These are phyloP conservation scores for Kandelia obovata DNA, from an alignment of 345 rosid genomes.

Conservation along the genomic window DNA sequence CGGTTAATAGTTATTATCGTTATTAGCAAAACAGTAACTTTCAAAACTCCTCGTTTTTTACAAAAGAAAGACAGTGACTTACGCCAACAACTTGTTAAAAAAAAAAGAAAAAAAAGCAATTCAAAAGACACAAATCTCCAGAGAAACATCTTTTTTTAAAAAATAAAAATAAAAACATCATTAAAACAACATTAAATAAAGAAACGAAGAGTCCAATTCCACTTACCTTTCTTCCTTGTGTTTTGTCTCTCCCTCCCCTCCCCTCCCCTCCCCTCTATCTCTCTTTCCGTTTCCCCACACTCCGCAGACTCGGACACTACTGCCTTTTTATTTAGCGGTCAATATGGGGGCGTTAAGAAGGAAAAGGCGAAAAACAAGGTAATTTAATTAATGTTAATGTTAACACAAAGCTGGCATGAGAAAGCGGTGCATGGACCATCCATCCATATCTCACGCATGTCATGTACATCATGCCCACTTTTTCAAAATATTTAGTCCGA, in stretches of 20 bases:
- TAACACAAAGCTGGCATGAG: constrained; percentile 9
- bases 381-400: background rate
- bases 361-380: background rate
- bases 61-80: background rate
- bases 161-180: no score
- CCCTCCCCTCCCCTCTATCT: background rate
- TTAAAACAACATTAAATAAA: no score
- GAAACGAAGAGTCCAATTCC: background rate
- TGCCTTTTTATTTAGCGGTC: background rate
- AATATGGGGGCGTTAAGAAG: background rate
- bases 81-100: background rate
- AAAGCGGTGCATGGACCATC: constrained; percentile 14
- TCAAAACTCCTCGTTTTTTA: no score
- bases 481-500: background rate
- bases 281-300: background rate
- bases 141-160: background rate
- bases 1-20: no score
- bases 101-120: background rate
- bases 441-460: background rate
- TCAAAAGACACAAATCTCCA: background rate
- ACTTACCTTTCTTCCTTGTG: background rate
- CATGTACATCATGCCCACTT: background rate
- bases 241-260: background rate
- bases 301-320: background rate
- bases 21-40: no score